A percentile compares a stretch with the other conserved stretches of the same genome.
Evolutionary conservation across 1,284 basidiomycete genomes (phyloP).

Genomic region (Ceratobasidium sp.): DNA sequence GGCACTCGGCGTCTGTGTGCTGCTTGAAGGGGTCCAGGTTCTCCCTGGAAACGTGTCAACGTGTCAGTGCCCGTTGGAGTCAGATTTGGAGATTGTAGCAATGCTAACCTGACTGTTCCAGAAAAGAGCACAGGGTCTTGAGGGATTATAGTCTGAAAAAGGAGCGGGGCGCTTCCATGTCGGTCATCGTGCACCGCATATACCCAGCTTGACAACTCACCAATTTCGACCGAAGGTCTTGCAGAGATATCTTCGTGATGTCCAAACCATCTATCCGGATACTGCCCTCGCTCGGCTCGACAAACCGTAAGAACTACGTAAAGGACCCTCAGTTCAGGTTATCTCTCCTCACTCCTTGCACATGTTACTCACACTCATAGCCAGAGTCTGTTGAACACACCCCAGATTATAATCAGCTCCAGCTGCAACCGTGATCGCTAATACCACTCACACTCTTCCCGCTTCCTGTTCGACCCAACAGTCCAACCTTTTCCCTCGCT

Average conservation of each 20-base stretch:
- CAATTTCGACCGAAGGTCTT: slow-evolving; percentile 71
- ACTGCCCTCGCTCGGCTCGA: slow-evolving; percentile 76
- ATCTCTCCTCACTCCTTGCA: slow-evolving; percentile 63
- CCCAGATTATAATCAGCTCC: slow-evolving; percentile 3
- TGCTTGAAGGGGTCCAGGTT: slow-evolving; percentile 78
- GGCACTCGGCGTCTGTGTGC: slow-evolving; percentile 69
- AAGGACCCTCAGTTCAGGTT: slow-evolving; percentile 66
- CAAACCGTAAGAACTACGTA: slow-evolving; percentile 76
- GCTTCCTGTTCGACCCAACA: slow-evolving; percentile 73
- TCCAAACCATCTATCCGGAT: slow-evolving; percentile 84
- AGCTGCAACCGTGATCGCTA: neutral
- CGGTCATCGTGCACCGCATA: neutral
- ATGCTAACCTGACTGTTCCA: slow-evolving; percentile 74
- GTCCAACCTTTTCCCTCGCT: slow-evolving; percentile 79
- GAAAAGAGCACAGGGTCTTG: slow-evolving; percentile 86
- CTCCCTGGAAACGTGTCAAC: slow-evolving; percentile 36
- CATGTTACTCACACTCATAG: slow-evolving; percentile 32
- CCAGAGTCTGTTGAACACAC: slow-evolving; percentile 45
- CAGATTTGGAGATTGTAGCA: neutral
- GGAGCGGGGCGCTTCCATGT: neutral
- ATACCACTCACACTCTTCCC: slow-evolving; percentile 53
- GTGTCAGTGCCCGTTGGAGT: neutral
- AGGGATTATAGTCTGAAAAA: slow-evolving; percentile 82
- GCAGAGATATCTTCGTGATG: slow-evolving; percentile 81
- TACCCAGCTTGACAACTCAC: slow-evolving; percentile 31